Evolutionary conservation across 2,329 filamentous ascomycete species (phyloP).

Genomic region (Aspergillus ruber): DNA sequence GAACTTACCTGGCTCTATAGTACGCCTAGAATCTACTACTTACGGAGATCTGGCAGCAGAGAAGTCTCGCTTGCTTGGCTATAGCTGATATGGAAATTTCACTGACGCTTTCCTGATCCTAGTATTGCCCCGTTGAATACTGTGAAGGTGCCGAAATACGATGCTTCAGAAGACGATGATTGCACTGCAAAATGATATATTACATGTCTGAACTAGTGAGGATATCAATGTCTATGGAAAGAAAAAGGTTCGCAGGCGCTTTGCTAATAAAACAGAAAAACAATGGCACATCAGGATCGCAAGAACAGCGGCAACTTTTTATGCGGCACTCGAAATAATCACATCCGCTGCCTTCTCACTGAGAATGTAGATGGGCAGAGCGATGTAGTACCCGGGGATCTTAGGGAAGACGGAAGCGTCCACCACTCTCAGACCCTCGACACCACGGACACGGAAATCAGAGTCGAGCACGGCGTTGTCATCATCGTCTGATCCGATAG

Average conservation of each 20-base stretch:
- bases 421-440: constrained; percentile 53
- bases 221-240: background rate
- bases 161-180: too few species aligned
- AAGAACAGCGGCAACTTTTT: background rate
- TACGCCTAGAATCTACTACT: too few species aligned
- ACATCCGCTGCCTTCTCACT: constrained; percentile 57
- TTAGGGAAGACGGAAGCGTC: constrained; percentile 54
- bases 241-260: background rate
- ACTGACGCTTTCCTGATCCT: too few species aligned
- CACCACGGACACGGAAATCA: constrained; percentile 51
- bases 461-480: constrained; percentile 49
- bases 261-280: background rate
- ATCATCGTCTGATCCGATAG: constrained; percentile 51
- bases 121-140: too few species aligned
- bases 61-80: too few species aligned
- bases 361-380: constrained; percentile 49
- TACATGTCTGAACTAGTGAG: background rate
- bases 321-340: constrained; percentile 31
- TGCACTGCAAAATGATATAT: background rate
- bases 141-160: too few species aligned
- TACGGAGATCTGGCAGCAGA: too few species aligned
- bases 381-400: constrained; percentile 51
- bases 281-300: background rate
- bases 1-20: too few species aligned
- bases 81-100: too few species aligned